Evolutionary conservation across 106 monocot genomes (phyloP), one percentile per base, ranked within the genome.

Genomic region (Dendrobium huoshanense): DNA sequence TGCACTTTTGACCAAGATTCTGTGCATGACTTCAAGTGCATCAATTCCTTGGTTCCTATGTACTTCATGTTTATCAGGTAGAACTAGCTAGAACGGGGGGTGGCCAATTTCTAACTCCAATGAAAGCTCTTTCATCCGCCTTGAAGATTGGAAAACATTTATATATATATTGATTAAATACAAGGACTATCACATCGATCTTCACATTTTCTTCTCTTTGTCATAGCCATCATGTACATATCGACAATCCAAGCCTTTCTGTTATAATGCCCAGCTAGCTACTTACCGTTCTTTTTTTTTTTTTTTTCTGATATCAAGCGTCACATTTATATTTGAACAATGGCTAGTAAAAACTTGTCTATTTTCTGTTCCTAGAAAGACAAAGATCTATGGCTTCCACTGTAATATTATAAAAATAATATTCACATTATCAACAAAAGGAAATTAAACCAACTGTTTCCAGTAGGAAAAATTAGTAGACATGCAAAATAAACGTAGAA

Each of bases 141-240:
- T 80, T 80, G 77, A 65, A 77, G 77, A 70, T 77, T 77, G 70
- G 68, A 72, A 79, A 61, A 37, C 37, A 37, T 37, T 37, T 37
- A 2, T 37, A 37, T 33, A 33, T 37, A 55, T 20, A 75, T 45
- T 16, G 16, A 20, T 18, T 45, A 76, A 72, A 31, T 77, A 51
- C n/a, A 56, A 76, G 10, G 2, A n/a, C 48, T 33, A 49, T 76
- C 76, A 70, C 41, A 68, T 55, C 48, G 41, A 33, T 55, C 9
- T 54, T 29, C 55, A 55, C 13, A 70, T 75, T 58, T 67, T 20
- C 54, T 16, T 48, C n/a, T 73, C 41, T 27, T 27, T 77, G 48
- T 77, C 29, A 79, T 27, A 75, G 79, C 78, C 70, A 19, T 77
- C 76, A 70, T 70, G 7, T 29, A 74, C 40, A 11, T 43, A 43